Evolutionary conservation across 1,139 yeast genomes (phyloP), one percentile per base, ranked within the genome.

Genomic region (Schwanniomyces etchellsii): DNA sequence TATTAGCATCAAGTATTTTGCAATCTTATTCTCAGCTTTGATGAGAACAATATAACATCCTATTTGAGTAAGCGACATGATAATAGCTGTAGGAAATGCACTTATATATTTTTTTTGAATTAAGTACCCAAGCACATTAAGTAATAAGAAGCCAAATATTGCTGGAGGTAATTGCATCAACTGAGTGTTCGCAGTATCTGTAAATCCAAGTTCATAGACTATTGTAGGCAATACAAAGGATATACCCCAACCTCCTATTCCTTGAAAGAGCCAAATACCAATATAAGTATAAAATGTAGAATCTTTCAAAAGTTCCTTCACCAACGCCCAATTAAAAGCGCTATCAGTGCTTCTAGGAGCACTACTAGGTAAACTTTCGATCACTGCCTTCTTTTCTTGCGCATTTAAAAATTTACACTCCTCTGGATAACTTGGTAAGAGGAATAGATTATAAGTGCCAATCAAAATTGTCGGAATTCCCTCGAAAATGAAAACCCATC

Each of bases 171-270:
- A 33, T 17, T 34, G 32, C 44, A 43, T 35, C 11, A 41, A 32
- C 29, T 43, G 47, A 12, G 47, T 39, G 12, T 38, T 38, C 16
- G 47, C 44, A n/a, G 54, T 40, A 25, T 39, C 41, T 5, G 51
- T 43, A 27, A 45, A 46, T 4, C 56, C 56, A 16, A 50, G 38
- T n/a, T 42, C 42, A 26, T 43, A 44, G 5, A 51, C 35, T 25
- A 51, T 45, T 3, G 55, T 38, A 15, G 57, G 57, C 16, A 51
- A 33, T 27, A 48, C 48, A 32, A 44, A 47, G 3, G 51, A 35
- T 5, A 51, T 40, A n/a, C 55, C 56, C 43, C 47, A 50, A 12
- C 55, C 53, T 7, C 55, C 56, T 21, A 50, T 26, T 16, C 45
- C 47, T 38, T 50, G 54, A 31, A 48, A 47, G 10, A 48, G 21